Percentiles rank a stretch among this genome's conserved stretches.
Evolutionary conservation across 768 basidiomycete species (phyloP).

Genomic region (Boletales sp.): DNA sequence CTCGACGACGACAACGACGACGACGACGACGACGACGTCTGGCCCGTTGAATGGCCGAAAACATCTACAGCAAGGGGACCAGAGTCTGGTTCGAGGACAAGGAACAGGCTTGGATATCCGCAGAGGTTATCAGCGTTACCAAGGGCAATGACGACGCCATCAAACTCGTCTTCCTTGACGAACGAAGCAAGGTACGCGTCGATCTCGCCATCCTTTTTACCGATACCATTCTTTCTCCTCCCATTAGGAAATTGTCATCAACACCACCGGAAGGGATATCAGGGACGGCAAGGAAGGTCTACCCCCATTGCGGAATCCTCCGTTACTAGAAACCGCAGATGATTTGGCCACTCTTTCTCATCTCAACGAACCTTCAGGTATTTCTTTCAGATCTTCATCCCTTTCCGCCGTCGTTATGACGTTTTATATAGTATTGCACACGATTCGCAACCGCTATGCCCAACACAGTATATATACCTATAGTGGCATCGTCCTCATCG

Average conservation of each 20-base stretch:
- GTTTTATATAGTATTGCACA: conserved; percentile 73
- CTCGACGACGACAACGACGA: conserved; percentile 12
- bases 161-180: conserved; percentile 83
- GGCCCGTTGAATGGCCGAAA: conserved; percentile 80
- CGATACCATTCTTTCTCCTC: not conserved
- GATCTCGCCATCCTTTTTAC: conserved; percentile 7
- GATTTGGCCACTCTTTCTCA: conserved; percentile 97
- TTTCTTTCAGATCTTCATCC: conserved; percentile 15
- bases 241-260: conserved; percentile 69
- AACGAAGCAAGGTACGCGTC: conserved; percentile 78
- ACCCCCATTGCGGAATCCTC: conserved; percentile 95
- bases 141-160: conserved; percentile 70
- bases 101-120: conserved; percentile 92
- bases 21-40: conserved; percentile 10
- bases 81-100: conserved; percentile 93
- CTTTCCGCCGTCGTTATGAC: not conserved
- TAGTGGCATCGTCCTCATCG: conserved; percentile 97
- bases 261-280: conserved; percentile 77
- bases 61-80: conserved; percentile 88
- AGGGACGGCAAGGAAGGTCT: conserved; percentile 75
- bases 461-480: conserved; percentile 99
- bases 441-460: conserved; percentile 94
- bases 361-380: conserved; percentile 96
- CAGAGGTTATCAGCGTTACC: conserved; percentile 67
- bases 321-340: conserved; percentile 92